These are phyloP conservation scores for Lagenidium sp. DNA, from an alignment of 352 stramenopile species.

Conservation along the genomic window DNA sequence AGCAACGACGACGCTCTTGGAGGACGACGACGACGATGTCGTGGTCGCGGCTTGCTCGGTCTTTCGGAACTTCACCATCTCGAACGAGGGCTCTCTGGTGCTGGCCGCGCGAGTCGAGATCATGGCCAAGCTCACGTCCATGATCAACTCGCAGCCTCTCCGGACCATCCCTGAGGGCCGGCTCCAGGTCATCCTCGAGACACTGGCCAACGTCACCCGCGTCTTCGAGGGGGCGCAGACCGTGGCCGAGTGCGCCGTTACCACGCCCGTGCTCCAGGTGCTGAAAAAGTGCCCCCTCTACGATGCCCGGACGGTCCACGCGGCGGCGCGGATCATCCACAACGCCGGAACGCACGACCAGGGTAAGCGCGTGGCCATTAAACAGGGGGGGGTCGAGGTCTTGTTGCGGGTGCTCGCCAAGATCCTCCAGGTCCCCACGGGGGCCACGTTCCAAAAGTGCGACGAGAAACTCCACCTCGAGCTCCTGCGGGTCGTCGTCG, in stretches of 20 bases:
- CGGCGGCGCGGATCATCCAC: constrained; percentile 30
- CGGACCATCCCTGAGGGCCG: constrained; percentile 27
- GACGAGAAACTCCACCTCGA: constrained; percentile 22
- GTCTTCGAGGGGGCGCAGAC: constrained; percentile 39
- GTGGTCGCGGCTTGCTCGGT: constrained; percentile 36
- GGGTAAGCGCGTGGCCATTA: constrained; percentile 41
- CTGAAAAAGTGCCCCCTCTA: constrained; percentile 48
- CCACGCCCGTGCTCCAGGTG: constrained; percentile 35
- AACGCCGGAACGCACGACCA: constrained; percentile 47
- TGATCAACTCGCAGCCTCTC: constrained; percentile 34
- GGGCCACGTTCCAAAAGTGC: constrained; percentile 16
- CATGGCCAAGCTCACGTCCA: constrained; percentile 27
- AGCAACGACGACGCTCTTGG: constrained; percentile 29
- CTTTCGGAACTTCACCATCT: constrained; percentile 49
- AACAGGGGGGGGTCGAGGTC: constrained; percentile 35
- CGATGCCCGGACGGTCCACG: constrained; percentile 26
- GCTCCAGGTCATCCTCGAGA: constrained; percentile 23
- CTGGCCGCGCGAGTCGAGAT: constrained; percentile 28
- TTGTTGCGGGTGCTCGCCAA: constrained; percentile 44
- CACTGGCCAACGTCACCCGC: constrained; percentile 46
- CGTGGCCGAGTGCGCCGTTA: constrained; percentile 29
- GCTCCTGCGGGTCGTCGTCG: constrained; percentile 37
- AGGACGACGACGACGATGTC: constrained; percentile 30
- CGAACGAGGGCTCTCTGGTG: constrained; percentile 38
- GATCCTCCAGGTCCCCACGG: constrained; percentile 12